Evolutionary conservation across 805 yeast genomes (phyloP), one percentile per base, ranked within the genome.

Genomic region (Martiniozyma abietophila): DNA sequence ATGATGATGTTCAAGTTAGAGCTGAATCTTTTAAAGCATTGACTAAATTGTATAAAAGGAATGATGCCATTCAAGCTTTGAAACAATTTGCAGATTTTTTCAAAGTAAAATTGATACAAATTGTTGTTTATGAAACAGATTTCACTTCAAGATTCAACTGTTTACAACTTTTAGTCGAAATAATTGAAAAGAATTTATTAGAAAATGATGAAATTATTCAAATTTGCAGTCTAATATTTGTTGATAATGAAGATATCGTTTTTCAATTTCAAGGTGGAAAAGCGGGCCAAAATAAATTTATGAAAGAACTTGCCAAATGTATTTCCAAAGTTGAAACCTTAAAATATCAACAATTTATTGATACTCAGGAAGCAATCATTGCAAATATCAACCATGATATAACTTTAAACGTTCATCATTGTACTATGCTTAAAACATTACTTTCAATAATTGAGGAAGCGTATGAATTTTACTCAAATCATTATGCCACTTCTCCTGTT

Each of bases 21-120:
- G 51, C 64, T 7, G 85, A 81, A 45, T 86, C 76, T 2, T 50
- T 80, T 18, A 71, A 65, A 44, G 65, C 69, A 4, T 56, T 86
- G 28, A 51, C 62, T 9, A 74, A 61, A 46, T 55, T 76, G 16
- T 72, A 71, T 34, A 56, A 53, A 32, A 61, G 58, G 18, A 57
- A 59, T 17, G 52, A 56, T 17, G 59, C 71, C 34, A 67, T 69
- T n/a, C 60, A 78, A 1, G 84, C 86, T 0, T 65, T 86, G 25
- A 67, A 84, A 36, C 88, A 78, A 47, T 86, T 86, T 53, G 75
- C 89, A 2, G 84, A 80, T 39, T 67, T 85, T 41, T 81, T 80
- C 55, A 74, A 76, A 43, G 55, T 57, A 5, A 76, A 84, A 47
- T 54, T 85, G 21, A 58, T 82, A 16, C 79, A 76, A 34, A 80